Percentiles rank a stretch among this genome's conserved stretches.
These are phyloP conservation scores for Aphanomyces euteiches DNA, from an alignment of 352 stramenopile species.

Conservation along the genomic window DNA sequence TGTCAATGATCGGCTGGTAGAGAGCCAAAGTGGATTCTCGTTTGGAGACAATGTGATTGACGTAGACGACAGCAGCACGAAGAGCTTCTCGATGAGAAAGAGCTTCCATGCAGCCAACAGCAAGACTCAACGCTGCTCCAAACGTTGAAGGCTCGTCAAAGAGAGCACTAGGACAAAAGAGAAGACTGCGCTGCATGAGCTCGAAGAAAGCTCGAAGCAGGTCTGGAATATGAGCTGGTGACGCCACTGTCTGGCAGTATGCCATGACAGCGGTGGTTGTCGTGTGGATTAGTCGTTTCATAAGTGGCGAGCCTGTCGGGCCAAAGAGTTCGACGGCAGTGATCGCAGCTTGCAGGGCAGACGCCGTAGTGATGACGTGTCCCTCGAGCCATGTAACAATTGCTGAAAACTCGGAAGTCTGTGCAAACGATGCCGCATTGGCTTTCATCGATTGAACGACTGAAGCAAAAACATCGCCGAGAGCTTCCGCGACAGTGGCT, in stretches of 20 bases:
- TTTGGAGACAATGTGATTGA: slow-evolving; percentile 26
- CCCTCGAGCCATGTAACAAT: slow-evolving; percentile 4
- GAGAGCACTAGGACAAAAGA: slow-evolving; percentile 22
- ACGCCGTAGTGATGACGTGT: background rate
- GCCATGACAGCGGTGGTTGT: background rate
- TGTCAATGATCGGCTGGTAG: slow-evolving; percentile 1
- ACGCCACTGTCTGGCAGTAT: background rate
- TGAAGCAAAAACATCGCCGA: slow-evolving; percentile 14
- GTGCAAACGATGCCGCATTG: slow-evolving; percentile 6
- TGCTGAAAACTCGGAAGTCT: slow-evolving; percentile 2
- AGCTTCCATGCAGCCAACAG: background rate
- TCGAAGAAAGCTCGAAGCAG: slow-evolving; percentile 27
- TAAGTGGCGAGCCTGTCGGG: background rate
- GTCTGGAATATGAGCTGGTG: slow-evolving; percentile 20
- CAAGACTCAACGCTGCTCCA: slow-evolving; percentile 4
- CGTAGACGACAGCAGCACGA: slow-evolving; percentile 19
- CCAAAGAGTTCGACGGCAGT: slow-evolving; percentile 20
- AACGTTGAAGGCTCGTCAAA: slow-evolving; percentile 4
- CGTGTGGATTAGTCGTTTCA: background rate
- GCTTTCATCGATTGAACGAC: slow-evolving; percentile 14
- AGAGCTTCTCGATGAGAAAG: slow-evolving; percentile 26
- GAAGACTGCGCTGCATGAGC: slow-evolving; percentile 10
- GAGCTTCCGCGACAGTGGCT: background rate
- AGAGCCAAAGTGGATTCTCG: slow-evolving; percentile 9
- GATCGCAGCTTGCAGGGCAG: background rate